These are phyloP conservation scores for Termitomyces sp. DNA, from an alignment of 768 basidiomycete genomes.

Conservation along the genomic window DNA sequence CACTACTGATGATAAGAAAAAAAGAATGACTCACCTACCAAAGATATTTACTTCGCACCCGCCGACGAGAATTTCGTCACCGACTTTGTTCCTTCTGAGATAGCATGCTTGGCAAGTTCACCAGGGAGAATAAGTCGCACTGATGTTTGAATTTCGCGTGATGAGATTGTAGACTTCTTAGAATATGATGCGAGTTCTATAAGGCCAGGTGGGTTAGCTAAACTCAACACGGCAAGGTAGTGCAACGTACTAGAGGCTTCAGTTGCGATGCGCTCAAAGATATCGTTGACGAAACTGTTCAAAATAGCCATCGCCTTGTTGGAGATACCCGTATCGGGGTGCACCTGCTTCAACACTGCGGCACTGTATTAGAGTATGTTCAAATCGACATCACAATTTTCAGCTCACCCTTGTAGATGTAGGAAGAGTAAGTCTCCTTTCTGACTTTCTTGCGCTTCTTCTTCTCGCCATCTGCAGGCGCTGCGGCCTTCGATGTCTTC, in stretches of 20 bases:
- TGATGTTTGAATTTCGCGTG: conserved; percentile 96
- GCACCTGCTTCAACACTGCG: conserved; percentile 91
- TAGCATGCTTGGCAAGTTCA: conserved; percentile 91
- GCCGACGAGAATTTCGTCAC: conserved; percentile 88
- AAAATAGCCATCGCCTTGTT: conserved; percentile 99
- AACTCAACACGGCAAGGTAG: conserved; percentile 2
- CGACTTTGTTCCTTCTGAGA: conserved; percentile 92
- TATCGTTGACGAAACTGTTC: conserved; percentile 96
- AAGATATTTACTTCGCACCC: conserved; percentile 53
- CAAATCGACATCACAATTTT: not conserved
- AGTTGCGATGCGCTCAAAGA: conserved; percentile 89
- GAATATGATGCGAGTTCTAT: conserved; percentile 94
- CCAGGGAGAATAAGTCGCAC: conserved; percentile 97
- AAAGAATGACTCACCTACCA: conserved; percentile 3
- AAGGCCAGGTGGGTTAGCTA: not conserved
- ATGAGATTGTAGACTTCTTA: conserved; percentile 98
- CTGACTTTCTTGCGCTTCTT: conserved; percentile 84
- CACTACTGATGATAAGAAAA: not conserved
- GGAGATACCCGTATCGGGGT: conserved; percentile 98
- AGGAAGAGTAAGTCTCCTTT: conserved; percentile 93
- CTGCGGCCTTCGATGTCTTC: conserved; percentile 69
- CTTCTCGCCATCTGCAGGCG: conserved; percentile 72
- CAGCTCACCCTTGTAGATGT: conserved; percentile 81
- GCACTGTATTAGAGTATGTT: not conserved
- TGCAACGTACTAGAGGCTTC: conserved; percentile 78